Percentiles rank a stretch among this genome's conserved stretches.
These are phyloP conservation scores for Ceratocystis harringtonii DNA, from an alignment of 2,329 filamentous ascomycete species.

Conservation along the genomic window DNA sequence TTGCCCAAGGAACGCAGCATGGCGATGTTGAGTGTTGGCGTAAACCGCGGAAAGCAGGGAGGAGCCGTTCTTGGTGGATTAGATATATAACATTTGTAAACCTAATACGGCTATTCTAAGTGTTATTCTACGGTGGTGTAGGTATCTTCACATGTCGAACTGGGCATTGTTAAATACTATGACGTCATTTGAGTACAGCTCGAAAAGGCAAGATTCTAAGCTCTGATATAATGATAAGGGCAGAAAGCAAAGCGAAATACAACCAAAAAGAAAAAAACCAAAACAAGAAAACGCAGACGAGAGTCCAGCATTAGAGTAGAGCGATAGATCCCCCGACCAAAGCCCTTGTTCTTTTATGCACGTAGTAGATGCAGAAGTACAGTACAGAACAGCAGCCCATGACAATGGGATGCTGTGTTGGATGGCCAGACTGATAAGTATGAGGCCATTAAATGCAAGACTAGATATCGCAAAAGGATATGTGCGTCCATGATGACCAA, in stretches of 20 bases:
- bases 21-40: background rate
- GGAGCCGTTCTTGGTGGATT: background rate
- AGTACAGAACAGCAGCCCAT: background rate
- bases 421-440: background rate
- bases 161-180: background rate
- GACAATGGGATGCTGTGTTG: background rate
- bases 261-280: background rate
- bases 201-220: background rate
- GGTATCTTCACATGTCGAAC: background rate
- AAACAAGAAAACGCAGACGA: no score
- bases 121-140: background rate
- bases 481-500: background rate
- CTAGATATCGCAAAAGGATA: slow-evolving; percentile 4
- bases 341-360: background rate
- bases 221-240: background rate
- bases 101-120: no score
- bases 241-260: background rate
- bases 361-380: background rate
- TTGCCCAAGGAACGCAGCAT: background rate
- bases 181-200: background rate
- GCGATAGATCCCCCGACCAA: background rate
- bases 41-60: background rate
- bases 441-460: background rate
- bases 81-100: background rate
- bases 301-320: background rate